These are phyloP conservation scores for Debaryomycetaceae sp. DNA, from an alignment of 1,139 yeast species.

Conservation along the genomic window DNA sequence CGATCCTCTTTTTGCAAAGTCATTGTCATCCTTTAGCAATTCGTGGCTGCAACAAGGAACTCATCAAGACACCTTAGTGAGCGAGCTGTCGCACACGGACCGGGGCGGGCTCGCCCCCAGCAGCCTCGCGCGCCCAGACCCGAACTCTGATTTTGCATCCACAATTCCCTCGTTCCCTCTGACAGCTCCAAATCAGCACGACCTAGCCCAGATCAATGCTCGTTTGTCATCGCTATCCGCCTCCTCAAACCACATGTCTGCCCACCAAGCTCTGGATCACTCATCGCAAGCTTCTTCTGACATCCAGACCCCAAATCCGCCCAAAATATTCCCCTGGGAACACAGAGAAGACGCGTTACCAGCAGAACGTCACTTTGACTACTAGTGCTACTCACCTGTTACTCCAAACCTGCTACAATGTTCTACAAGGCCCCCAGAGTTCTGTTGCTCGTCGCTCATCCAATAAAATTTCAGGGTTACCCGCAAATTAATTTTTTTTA, in stretches of 20 bases:
- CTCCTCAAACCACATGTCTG: background rate
- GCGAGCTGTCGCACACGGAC: background rate
- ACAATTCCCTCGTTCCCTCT: background rate
- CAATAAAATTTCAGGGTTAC: background rate
- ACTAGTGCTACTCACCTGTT: background rate
- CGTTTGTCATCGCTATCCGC: background rate
- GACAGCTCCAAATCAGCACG: background rate
- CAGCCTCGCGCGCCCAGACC: background rate
- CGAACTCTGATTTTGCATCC: background rate
- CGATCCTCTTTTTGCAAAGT: background rate
- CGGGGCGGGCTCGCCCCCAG: background rate
- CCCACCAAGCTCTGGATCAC: background rate
- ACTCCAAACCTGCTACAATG: too few species aligned
- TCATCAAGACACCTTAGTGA: background rate
- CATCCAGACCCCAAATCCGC: conserved; percentile 7
- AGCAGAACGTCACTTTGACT: background rate
- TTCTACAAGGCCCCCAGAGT: too few species aligned
- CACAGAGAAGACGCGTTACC: conserved; percentile 12
- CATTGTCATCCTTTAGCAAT: background rate
- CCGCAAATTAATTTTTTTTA: background rate
- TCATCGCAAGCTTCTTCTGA: background rate
- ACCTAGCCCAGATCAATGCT: background rate
- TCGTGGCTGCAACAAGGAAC: background rate
- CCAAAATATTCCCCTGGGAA: conserved; percentile 41
- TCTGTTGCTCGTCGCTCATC: too few species aligned